Percentiles rank a stretch among this genome's conserved stretches.
phyloP scores from a whole-genome alignment of 2,329 filamentous ascomycete genomes.

The Trichoderma pleuroti region DNA sequence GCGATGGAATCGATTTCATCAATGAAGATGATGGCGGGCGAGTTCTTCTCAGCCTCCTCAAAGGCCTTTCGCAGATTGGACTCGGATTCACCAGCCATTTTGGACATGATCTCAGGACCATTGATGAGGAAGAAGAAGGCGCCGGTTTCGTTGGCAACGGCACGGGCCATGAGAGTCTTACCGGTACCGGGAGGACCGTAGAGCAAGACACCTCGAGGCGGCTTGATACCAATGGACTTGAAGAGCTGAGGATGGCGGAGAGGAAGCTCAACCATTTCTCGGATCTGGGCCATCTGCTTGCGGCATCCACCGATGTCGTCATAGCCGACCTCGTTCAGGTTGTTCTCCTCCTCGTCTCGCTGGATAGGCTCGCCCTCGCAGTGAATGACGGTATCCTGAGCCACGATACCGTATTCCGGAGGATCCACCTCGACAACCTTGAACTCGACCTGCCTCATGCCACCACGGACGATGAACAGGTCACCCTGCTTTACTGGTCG shows the following conservation, averaged over 20 bases:
- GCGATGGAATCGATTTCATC: constrained; percentile 99
- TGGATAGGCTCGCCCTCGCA: constrained; percentile 86
- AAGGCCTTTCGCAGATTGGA: constrained; percentile 99
- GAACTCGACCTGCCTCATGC: constrained; percentile 99
- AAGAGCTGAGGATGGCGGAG: constrained; percentile 96
- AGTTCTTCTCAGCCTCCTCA: constrained; percentile 99
- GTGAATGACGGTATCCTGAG: constrained; percentile 98
- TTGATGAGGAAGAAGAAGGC: constrained; percentile 99
- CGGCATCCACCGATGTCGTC: constrained; percentile 99
- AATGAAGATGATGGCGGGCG: constrained; percentile 98
- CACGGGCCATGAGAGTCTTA: constrained; percentile 98
- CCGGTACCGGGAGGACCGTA: constrained; percentile 96
- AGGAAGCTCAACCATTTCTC: constrained; percentile 96
- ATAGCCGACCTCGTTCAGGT: constrained; percentile 97
- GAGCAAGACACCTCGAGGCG: constrained; percentile 94
- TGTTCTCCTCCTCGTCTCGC: constrained; percentile 98
- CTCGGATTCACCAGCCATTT: constrained; percentile 99
- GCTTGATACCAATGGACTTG: constrained; percentile 99
- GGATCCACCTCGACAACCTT: constrained; percentile 99
- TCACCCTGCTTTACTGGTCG: constrained; percentile 95
- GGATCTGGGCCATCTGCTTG: constrained; percentile 99
- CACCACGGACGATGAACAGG: constrained; percentile 93
- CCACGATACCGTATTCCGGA: constrained; percentile 97
- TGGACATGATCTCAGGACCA: constrained; percentile 99
- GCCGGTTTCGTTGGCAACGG: constrained; percentile 97